phyloP scores from a whole-genome alignment of 352 stramenopile species.

The Pythium utonaiense region DNA sequence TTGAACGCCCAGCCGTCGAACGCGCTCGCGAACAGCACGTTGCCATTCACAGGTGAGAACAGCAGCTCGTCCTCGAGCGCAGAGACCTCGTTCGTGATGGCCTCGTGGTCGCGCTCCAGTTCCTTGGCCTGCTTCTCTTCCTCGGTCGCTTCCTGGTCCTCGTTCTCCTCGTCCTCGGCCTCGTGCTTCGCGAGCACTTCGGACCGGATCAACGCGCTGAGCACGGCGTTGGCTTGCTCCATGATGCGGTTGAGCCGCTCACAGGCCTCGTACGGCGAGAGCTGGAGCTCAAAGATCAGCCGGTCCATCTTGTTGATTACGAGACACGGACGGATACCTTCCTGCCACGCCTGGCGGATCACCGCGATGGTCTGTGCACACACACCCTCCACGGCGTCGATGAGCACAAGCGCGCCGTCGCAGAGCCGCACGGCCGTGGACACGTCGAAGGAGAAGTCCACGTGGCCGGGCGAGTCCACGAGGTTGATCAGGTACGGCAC shows the following conservation, averaged over 20 bases:
- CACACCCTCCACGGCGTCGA: conserved; percentile 96
- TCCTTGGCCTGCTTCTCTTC: conserved; percentile 8
- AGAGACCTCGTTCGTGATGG: conserved; percentile 66
- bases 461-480: conserved; percentile 94
- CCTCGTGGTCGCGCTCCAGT: conserved; percentile 21
- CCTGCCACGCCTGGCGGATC: conserved; percentile 91
- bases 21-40: conserved; percentile 93
- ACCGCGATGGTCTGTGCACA: conserved; percentile 94
- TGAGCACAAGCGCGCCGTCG: conserved; percentile 92
- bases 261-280: conserved; percentile 91
- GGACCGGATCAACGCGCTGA: conserved; percentile 79
- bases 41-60: conserved; percentile 86
- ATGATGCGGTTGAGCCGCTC: conserved; percentile 90
- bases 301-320: conserved; percentile 98
- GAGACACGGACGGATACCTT: conserved; percentile 92
- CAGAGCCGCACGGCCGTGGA: conserved; percentile 94
- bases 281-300: conserved; percentile 91
- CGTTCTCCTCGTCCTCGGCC: conserved; percentile 19
- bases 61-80: conserved; percentile 67
- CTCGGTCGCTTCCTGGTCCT: conserved; percentile 26
- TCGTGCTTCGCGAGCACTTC: conserved; percentile 77
- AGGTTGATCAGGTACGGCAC: conserved; percentile 92
- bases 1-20: conserved; percentile 92
- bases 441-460: conserved; percentile 96
- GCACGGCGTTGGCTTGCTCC: conserved; percentile 85